Evolutionary conservation across 805 yeast genomes (phyloP).

Genomic region (Debaryomyces prosopidis): DNA sequence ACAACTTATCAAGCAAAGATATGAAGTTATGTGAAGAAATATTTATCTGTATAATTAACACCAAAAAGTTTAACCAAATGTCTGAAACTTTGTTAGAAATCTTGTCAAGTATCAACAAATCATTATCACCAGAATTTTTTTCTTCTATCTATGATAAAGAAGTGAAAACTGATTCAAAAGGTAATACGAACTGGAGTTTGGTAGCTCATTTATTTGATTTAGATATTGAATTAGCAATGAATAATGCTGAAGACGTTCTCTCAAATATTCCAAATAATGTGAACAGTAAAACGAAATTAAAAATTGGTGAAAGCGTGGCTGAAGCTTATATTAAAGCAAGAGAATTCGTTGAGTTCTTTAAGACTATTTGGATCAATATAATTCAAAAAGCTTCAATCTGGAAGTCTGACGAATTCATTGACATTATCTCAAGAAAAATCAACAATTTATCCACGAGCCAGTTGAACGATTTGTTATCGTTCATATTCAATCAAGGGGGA

Average conservation of each 20-base stretch:
- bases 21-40: constrained; percentile 47
- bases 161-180: constrained; percentile 10
- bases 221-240: constrained; percentile 60
- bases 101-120: constrained; percentile 52
- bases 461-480: constrained; percentile 10
- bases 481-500: constrained; percentile 1
- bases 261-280: constrained; percentile 4
- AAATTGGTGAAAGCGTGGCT: constrained; percentile 33
- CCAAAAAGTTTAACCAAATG: constrained; percentile 31
- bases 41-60: constrained; percentile 40
- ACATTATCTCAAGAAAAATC: constrained; percentile 41
- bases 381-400: constrained; percentile 20
- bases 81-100: constrained; percentile 45
- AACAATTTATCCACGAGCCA: constrained; percentile 50
- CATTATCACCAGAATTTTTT: constrained; percentile 55
- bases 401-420: constrained; percentile 28
- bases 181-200: constrained; percentile 43
- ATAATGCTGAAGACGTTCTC: constrained; percentile 37
- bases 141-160: constrained; percentile 37
- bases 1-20: constrained; percentile 30
- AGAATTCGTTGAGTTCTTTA: constrained; percentile 52
- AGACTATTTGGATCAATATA: constrained; percentile 41
- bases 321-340: constrained; percentile 56
- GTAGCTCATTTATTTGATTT: constrained; percentile 49
- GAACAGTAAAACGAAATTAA: constrained; percentile 4